A percentile compares a stretch with the other conserved stretches of the same genome.
Evolutionary conservation across 345 rosid species (phyloP).

Genomic region (Noccaea caerulescens): DNA sequence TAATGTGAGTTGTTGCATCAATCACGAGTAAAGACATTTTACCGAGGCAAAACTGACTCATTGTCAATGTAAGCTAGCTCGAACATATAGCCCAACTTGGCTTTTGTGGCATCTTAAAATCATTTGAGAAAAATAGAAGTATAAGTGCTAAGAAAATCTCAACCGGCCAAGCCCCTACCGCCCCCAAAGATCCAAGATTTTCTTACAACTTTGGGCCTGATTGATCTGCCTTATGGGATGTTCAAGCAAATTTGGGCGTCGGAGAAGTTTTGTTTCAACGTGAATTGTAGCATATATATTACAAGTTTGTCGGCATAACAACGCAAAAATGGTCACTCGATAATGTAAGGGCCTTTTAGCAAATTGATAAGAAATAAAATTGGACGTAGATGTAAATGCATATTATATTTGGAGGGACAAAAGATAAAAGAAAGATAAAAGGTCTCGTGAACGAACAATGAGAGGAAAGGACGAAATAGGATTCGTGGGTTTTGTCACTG

Average conservation of each 20-base stretch:
- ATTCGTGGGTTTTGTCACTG: slow-evolving; percentile 22
- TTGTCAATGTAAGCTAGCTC: background rate
- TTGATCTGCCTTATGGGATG: no score
- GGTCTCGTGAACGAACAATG: slow-evolving; percentile 33
- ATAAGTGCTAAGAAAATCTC: background rate
- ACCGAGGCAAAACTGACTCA: background rate
- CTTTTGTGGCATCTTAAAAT: slow-evolving; percentile 10
- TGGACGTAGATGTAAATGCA: slow-evolving; percentile 2
- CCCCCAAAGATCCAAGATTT: background rate
- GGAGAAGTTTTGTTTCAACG: background rate
- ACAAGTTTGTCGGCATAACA: background rate
- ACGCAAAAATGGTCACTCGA: background rate
- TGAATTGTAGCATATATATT: no score
- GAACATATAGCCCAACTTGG: background rate
- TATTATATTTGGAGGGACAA: background rate
- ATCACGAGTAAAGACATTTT: slow-evolving; percentile 7
- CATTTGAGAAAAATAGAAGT: no score
- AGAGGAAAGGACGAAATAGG: slow-evolving; percentile 24
- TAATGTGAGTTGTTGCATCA: slow-evolving; percentile 20
- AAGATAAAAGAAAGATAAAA: slow-evolving; percentile 3
- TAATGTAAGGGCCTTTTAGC: background rate
- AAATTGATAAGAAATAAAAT: background rate
- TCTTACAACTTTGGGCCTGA: no score
- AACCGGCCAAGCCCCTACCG: background rate
- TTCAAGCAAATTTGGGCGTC: background rate